These are phyloP conservation scores for Hericium coralloides DNA, from an alignment of 768 basidiomycete genomes.

Conservation along the genomic window DNA sequence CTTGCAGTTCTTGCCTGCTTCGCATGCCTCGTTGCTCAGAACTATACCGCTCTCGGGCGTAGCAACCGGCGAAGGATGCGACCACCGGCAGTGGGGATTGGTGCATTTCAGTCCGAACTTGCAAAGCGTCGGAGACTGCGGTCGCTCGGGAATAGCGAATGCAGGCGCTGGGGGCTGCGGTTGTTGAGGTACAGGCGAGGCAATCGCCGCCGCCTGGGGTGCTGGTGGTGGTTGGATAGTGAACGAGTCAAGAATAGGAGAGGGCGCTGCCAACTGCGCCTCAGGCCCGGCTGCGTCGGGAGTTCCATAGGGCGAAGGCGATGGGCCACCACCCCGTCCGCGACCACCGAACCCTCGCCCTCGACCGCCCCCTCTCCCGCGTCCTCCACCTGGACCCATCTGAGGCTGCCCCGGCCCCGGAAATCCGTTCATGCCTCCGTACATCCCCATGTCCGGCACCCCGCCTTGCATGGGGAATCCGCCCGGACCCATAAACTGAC, in stretches of 20 bases:
- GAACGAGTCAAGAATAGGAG: background rate
- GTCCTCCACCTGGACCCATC: constrained; percentile 33
- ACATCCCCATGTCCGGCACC: constrained; percentile 40
- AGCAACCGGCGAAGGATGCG: constrained; percentile 95
- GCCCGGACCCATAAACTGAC: constrained; percentile 43
- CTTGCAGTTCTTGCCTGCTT: constrained; percentile 79
- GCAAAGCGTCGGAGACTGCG: constrained; percentile 86
- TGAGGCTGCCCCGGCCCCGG: constrained; percentile 5
- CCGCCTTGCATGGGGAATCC: constrained; percentile 53
- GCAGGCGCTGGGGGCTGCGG: constrained; percentile 29
- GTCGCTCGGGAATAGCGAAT: constrained; percentile 64
- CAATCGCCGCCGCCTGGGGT: constrained; percentile 12
- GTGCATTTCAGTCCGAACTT: constrained; percentile 90
- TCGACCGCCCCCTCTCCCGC: constrained; percentile 25
- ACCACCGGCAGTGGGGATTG: constrained; percentile 82
- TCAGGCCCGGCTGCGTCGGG: constrained; percentile 7
- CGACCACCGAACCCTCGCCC: constrained; percentile 14
- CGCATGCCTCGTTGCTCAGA: constrained; percentile 88
- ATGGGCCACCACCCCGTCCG: constrained; percentile 12
- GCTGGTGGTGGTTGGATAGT: constrained; percentile 14
- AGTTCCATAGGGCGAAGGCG: constrained; percentile 4
- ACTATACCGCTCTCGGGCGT: constrained; percentile 93
- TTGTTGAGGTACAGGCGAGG: constrained; percentile 15
- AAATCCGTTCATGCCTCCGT: constrained; percentile 19
- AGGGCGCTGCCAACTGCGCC: constrained; percentile 4